Base-by-base conservation (phyloP, 1,139 yeast species). In the Kodamaea sp. region DNA sequence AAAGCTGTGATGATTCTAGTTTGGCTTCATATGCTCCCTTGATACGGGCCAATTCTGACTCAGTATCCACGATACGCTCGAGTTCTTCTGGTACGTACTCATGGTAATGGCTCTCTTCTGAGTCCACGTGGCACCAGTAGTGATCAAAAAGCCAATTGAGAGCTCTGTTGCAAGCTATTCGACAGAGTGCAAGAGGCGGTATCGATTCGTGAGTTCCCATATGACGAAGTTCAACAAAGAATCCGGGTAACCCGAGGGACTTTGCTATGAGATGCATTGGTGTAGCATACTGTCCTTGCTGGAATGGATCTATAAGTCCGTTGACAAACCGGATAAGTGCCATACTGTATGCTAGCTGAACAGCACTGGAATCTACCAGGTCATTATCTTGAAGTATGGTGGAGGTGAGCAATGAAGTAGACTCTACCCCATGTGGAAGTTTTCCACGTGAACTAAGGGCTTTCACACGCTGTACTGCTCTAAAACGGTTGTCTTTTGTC, bases 191-290 rank as follows among this genome's bases (percentile, higher is more conserved):
- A 26, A 88, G 50, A 23, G 84, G 72, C 0, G 97, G 97, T 15
- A 92, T 60, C 11, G 66, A 71, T 47, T 92, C 97, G 56, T 94
- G 99, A 0, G 98, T 92, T 5, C 95, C 92, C 55, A 80, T 76
- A 57, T 94, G 98, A 42, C 99, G 68, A 25, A 89, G 55, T 53
- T 94, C 98, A 0, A 94, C 98, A 59, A 94, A 89, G 51, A 76
- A 77, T 22, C 83, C 73, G 0, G 98, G 97, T 15, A 94, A 63
- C 1, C 77, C 76, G 15, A 87, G 61, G 26, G 74, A 71, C 34
- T 67, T 75, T 0, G 98, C 98, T 21, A 92, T 61, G 5, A 73
- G 70, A 44, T 83, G 84, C 48, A 92, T 64, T 2, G 97, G 92
- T 14, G 85, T 75, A 0, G 96, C 96, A 52, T 67, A 83, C 34